These are phyloP conservation scores for Bipolaris cookei DNA, from an alignment of 2,329 filamentous ascomycete genomes.

Conservation along the genomic window DNA sequence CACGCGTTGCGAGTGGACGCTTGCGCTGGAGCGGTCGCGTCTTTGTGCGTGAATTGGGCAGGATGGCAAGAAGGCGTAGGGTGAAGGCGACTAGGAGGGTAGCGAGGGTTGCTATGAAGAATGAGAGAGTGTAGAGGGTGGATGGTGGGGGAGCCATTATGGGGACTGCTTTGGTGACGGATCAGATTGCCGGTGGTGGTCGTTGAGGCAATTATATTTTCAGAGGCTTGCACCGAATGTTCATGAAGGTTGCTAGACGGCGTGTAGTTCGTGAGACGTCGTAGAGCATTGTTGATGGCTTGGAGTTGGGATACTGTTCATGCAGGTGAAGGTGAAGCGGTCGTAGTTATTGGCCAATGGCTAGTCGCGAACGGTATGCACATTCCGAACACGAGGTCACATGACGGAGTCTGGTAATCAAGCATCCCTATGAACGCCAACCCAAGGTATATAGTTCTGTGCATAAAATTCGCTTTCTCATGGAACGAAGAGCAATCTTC, in stretches of 20 bases:
- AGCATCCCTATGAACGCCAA: too few relatives aligned
- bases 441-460: too few relatives aligned
- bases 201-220: background rate
- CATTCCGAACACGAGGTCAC: constrained; percentile 9
- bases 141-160: constrained; percentile 29
- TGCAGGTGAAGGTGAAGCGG: background rate
- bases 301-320: background rate
- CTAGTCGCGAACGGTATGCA: constrained; percentile 12
- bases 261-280: background rate
- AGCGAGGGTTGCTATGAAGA: constrained; percentile 42
- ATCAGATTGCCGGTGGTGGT: background rate
- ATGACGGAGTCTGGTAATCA: background rate
- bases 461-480: too few relatives aligned
- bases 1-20: constrained; percentile 58
- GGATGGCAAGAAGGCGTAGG: constrained; percentile 51
- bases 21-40: constrained; percentile 24
- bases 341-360: constrained; percentile 8
- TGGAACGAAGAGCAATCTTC: too few relatives aligned
- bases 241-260: background rate
- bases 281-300: background rate
- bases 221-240: background rate
- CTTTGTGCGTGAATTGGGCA: constrained; percentile 41
- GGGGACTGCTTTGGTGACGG: constrained; percentile 1
- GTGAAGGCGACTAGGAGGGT: constrained; percentile 43
- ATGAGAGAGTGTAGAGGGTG: constrained; percentile 34